Conservation (phyloP, 2,329 filamentous ascomycete species). For the Venturia oleaginea region DNA sequence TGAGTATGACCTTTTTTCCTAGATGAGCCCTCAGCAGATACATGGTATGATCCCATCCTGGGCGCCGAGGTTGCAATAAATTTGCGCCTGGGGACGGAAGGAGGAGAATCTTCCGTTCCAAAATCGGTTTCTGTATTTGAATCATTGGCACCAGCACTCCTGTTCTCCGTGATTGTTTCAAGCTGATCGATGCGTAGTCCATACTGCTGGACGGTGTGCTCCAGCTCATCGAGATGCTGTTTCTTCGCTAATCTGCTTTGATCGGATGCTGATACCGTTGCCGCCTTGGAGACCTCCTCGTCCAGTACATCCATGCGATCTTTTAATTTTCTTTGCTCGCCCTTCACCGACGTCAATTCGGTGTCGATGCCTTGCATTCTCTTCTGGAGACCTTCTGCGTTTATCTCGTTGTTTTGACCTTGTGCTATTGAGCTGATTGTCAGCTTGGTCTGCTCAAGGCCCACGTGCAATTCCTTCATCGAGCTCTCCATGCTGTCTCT, state of each 20-base stretch:
- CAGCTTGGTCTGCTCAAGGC: background rate
- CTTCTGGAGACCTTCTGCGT: background rate
- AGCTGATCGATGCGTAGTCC: background rate
- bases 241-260: background rate
- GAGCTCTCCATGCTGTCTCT: background rate
- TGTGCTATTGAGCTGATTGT: background rate
- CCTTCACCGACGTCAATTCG: background rate
- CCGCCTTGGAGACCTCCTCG: background rate
- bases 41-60: background rate
- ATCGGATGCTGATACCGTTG: background rate
- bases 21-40: background rate
- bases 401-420: background rate
- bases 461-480: background rate
- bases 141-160: background rate
- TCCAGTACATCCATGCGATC: background rate
- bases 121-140: background rate
- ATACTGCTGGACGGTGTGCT: background rate
- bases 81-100: background rate
- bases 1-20: background rate
- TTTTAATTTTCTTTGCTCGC: background rate
- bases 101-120: background rate
- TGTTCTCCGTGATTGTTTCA: background rate
- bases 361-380: background rate
- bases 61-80: background rate
- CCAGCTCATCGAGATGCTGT: background rate